Percentiles rank a stretch among this genome's conserved stretches.
phyloP scores from a whole-genome alignment of 1,284 basidiomycete species.

The Cutaneotrichosporon cyanovorans region DNA sequence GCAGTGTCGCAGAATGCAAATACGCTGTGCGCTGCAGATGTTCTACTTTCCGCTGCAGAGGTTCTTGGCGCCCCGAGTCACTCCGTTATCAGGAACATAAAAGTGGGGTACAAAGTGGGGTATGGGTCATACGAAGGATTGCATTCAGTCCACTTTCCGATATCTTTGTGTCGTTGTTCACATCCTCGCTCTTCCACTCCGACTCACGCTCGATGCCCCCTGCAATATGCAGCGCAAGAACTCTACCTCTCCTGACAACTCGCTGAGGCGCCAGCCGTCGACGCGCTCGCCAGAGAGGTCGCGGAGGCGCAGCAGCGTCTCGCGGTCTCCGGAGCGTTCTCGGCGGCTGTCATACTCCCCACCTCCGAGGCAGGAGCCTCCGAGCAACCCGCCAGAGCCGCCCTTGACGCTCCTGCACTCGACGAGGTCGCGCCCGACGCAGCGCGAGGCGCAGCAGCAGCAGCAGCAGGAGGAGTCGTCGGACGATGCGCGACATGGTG shows the following conservation, averaged over 20 bases:
- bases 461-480: background rate
- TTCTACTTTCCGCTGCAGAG: no score
- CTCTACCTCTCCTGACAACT: background rate
- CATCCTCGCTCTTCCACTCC: no score
- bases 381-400: slow-evolving; percentile 33
- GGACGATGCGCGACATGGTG: no score
- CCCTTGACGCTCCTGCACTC: slow-evolving; percentile 34
- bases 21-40: no score
- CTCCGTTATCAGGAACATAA: no score
- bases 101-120: no score
- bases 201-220: no score
- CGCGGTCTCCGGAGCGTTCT: background rate
- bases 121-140: no score
- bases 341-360: slow-evolving; percentile 3
- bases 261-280: background rate
- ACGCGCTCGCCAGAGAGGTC: background rate
- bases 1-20: no score
- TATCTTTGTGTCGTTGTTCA: no score
- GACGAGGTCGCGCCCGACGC: slow-evolving; percentile 10
- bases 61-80: no score
- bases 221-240: background rate
- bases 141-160: no score
- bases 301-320: background rate
- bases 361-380: slow-evolving; percentile 12
- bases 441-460: background rate